Evolutionary conservation across 179 eudicot species (phyloP), one percentile per base, ranked within the genome.

Genomic region (Silene vulgaris): DNA sequence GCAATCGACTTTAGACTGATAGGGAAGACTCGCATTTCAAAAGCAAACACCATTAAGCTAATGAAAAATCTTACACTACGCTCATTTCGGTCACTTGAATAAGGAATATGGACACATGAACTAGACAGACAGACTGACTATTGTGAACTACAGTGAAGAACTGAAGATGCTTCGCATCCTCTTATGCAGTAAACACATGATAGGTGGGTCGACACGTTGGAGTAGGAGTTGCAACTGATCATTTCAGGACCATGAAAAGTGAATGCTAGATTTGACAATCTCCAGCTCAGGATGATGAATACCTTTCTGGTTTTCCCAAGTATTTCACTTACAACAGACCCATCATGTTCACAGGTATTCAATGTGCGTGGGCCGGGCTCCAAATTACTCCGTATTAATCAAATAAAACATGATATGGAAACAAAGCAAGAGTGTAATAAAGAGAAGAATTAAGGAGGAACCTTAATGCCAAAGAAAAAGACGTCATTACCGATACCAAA

Each of bases 231-330:
- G 63, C 75, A 26, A 30, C 26, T 12, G 19, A 64, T 45, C 29
- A 35, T n/a, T 40, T 30, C 23, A 69, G 54, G 72, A 71, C 75
- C 75, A 71, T 26, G 71, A 21, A 76, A 26, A 69, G 28, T 72
- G 32, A 54, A 73, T 57, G 83, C 45, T 66, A 40, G 73, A 71
- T 75, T 75, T 50, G 43, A 19, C 69, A 62, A 48, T 60, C 28
- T 69, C n/a, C 50, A 75, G 26, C 74, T 74, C 52, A 9, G 43
- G 74, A 69, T 37, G 72, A 21, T 16, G 30, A 68, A 20, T n/a
- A 26, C 43, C 14, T 79, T 32, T 61, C 9, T 64, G 63, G 75
- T 37, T 66, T 52, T 43, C 11, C 28, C 30, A 17, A 50, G 62
- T 40, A 37, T 37, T 69, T 60, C 67, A 76, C 21, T 40, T 61